Base-by-base conservation (phyloP, 441 rosid species). In the Mallotus japonicus region DNA sequence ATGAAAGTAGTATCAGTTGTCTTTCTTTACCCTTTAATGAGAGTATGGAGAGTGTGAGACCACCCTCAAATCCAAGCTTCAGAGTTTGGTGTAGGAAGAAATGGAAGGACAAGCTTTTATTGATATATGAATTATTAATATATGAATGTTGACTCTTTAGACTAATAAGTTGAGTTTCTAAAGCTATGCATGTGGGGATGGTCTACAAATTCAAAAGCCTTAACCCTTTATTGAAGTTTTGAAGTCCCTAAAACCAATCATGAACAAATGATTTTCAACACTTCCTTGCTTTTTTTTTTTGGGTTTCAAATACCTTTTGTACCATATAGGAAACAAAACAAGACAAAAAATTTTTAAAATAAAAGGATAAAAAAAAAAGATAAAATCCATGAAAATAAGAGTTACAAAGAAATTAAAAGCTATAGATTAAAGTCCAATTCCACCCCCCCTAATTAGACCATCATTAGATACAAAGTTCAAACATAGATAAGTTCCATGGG, bases 141-240 rank as follows among this genome's bases (percentile, higher is more conserved):
- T 47, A 24, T 24, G 3, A 57, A 61, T 28, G 65, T 57, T 57
- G 71, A 65, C 65, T 44, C n/a, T 7, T 40, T 28, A 8, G 10
- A 0, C 34, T 37, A 20, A 34, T 47, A 8, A 20, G 34, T 58
- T 14, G 19, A 10, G 16, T 73, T 46, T 40, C 34, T 50, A 62
- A 42, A 22, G 47, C 17, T 24, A 75, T 51, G 37, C 70, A 62
- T 51, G 68, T 51, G 58, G 55, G 58, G 50, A 24, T 55, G 42
- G 17, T 47, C 63, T 62, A 19, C 51, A 62, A 55, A 62, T 69
- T 69, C 74, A 69, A 75, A 46, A 49, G 4, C 44, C 49, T 61
- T 54, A 5, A 22, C 37, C 37, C 12, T 46, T 24, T 46, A 2
- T 13, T 56, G 28, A 44, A 56, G 44, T 42, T 65, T 56, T 65